These are phyloP conservation scores for Dictyostelium citrinum DNA, from an alignment of 78 protist genomes.

Conservation along the genomic window DNA sequence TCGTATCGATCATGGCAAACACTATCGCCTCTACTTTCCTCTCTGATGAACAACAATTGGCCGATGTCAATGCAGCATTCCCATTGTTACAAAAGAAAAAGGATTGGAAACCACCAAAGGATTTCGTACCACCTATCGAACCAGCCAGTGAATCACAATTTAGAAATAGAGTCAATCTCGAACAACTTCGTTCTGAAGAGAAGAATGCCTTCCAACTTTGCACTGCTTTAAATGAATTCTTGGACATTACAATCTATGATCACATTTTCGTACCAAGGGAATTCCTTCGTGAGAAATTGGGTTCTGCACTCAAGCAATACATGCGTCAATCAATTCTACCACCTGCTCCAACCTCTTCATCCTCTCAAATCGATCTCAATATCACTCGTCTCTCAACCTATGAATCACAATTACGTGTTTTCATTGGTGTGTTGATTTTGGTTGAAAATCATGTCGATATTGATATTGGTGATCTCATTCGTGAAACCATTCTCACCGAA, in stretches of 20 bases:
- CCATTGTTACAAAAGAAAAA: conserved; percentile 66
- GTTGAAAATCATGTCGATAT: conserved; percentile 78
- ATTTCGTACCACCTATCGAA: conserved; percentile 75
- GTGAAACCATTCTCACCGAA: conserved; percentile 69
- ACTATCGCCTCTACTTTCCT: conserved; percentile 12
- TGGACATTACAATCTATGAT: conserved; percentile 58
- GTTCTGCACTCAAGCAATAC: conserved; percentile 14
- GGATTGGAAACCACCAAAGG: conserved; percentile 85
- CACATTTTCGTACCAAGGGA: conserved; percentile 69
- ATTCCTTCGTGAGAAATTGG: conserved; percentile 66
- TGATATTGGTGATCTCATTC: conserved; percentile 69
- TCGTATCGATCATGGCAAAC: conserved; percentile 10
- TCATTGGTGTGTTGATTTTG: conserved; percentile 49
- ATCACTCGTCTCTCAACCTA: conserved; percentile 47
- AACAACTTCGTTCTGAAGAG: conserved; percentile 46
- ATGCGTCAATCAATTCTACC: conserved; percentile 44
- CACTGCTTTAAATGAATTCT: conserved; percentile 64
- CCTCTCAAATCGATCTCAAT: not conserved
- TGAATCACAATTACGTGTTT: conserved; percentile 37
- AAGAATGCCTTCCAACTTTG: conserved; percentile 77
- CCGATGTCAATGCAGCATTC: conserved; percentile 77
- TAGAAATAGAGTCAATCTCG: conserved; percentile 7
- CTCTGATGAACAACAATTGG: conserved; percentile 40
- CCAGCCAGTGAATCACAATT: conserved; percentile 72
- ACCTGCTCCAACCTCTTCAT: not conserved